Conservation (phyloP, 78 protist genomes). For the Anaeramoeba flamelloides region DNA sequence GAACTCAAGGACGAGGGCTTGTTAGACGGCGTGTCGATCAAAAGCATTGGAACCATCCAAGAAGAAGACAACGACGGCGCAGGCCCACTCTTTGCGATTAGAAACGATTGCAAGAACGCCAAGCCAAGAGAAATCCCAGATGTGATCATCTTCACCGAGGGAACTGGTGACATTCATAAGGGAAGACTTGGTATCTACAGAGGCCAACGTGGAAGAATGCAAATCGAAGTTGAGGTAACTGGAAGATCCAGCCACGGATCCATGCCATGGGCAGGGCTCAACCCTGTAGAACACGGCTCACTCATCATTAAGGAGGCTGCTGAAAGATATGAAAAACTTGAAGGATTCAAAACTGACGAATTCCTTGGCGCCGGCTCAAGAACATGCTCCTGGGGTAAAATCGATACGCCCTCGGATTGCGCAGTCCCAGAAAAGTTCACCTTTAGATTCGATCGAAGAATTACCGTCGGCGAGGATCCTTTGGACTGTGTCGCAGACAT, state of each 20-base stretch:
- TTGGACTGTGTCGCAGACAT: constrained; percentile 3
- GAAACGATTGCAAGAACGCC: background rate
- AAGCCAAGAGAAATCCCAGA: constrained; percentile 18
- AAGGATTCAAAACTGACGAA: constrained; percentile 19
- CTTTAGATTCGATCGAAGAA: constrained; percentile 38
- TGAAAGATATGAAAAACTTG: constrained; percentile 5
- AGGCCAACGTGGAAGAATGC: constrained; percentile 38
- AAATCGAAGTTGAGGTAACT: constrained; percentile 28
- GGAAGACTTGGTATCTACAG: constrained; percentile 36
- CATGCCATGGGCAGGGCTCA: constrained; percentile 28
- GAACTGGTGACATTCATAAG: constrained; percentile 18
- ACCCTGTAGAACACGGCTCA: constrained; percentile 38
- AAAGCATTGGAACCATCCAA: constrained; percentile 24
- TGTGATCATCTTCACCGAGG: constrained; percentile 23
- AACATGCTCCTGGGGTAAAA: constrained; percentile 19
- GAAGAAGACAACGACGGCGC: constrained; percentile 43
- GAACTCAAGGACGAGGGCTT: constrained; percentile 8
- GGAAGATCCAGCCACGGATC: constrained; percentile 37
- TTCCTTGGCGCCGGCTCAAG: constrained; percentile 32
- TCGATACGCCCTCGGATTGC: constrained; percentile 43
- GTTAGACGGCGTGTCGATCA: constrained; percentile 22
- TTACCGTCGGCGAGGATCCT: constrained; percentile 35
- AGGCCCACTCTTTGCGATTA: constrained; percentile 18
- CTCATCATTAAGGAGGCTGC: constrained; percentile 24
- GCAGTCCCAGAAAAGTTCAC: constrained; percentile 40